Percentiles rank a stretch among this genome's conserved stretches.
These are phyloP conservation scores for Prunus yedoensis DNA, from an alignment of 331 rosid genomes.

Conservation along the genomic window DNA sequence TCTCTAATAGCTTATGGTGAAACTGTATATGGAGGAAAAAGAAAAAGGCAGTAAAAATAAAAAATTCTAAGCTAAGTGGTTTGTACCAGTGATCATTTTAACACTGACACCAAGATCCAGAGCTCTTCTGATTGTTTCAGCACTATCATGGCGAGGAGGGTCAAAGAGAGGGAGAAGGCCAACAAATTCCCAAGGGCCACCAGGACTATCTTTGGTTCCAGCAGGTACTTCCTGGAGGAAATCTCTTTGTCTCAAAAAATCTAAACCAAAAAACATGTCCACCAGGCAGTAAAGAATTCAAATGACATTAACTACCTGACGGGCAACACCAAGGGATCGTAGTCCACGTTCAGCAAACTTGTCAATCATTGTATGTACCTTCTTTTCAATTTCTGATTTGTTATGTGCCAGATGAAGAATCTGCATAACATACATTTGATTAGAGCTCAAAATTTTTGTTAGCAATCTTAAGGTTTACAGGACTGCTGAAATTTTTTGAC, in stretches of 20 bases:
- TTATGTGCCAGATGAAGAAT: slow-evolving; percentile 61
- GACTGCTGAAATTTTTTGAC: slow-evolving; percentile 1
- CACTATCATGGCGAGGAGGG: slow-evolving; percentile 86
- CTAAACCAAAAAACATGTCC: background rate
- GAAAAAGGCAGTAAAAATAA: background rate
- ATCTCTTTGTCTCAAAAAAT: slow-evolving; percentile 1
- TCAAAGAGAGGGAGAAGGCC: slow-evolving; percentile 78
- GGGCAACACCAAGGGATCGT: slow-evolving; percentile 65
- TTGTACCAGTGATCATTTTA: slow-evolving; percentile 72
- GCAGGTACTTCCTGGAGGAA: slow-evolving; percentile 58
- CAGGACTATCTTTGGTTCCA: slow-evolving; percentile 62
- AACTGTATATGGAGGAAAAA: background rate
- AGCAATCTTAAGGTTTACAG: background rate
- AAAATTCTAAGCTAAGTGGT: background rate
- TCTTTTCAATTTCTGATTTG: slow-evolving; percentile 52
- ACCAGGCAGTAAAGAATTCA: background rate
- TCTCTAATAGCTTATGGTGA: background rate
- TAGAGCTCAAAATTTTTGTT: background rate
- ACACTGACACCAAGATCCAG: slow-evolving; percentile 79
- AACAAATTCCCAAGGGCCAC: slow-evolving; percentile 82
- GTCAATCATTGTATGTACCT: slow-evolving; percentile 57
- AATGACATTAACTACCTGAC: slow-evolving; percentile 42
- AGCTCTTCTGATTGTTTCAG: slow-evolving; percentile 81
- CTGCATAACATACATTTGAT: slow-evolving; percentile 23
- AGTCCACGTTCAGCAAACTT: slow-evolving; percentile 81